These are phyloP conservation scores for Salix arbutifolia DNA, from an alignment of 345 rosid species.

Conservation along the genomic window DNA sequence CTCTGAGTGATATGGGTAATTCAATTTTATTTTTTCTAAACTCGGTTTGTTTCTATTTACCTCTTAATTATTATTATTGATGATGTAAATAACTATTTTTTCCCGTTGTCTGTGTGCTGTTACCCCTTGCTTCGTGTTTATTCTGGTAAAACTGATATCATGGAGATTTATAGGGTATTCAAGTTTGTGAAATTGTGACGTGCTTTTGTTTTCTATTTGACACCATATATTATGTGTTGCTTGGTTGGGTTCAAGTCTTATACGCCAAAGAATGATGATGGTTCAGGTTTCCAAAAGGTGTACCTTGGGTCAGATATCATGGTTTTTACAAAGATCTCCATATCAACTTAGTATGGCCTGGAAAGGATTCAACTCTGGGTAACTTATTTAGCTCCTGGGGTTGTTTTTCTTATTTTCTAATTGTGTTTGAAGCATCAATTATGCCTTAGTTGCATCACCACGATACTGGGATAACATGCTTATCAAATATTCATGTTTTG, in stretches of 20 bases:
- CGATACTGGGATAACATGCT: background rate
- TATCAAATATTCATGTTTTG: background rate
- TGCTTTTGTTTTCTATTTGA: background rate
- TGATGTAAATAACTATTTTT: background rate
- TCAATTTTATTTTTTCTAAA: background rate
- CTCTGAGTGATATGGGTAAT: background rate
- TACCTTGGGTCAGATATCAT: slow-evolving; percentile 74
- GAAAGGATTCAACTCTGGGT: slow-evolving; percentile 64
- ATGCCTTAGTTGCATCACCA: background rate
- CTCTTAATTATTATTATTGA: too few relatives aligned
- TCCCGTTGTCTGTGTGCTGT: background rate
- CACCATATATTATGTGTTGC: background rate
- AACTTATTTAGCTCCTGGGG: background rate
- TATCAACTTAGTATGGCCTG: slow-evolving; percentile 68
- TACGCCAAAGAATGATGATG: background rate
- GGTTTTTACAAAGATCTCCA: slow-evolving; percentile 62
- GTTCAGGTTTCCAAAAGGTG: slow-evolving; percentile 77
- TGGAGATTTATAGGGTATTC: background rate
- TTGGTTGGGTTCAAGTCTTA: slow-evolving; percentile 4
- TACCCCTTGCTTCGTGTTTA: background rate
- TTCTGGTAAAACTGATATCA: background rate
- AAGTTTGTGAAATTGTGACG: background rate
- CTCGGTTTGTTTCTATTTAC: background rate
- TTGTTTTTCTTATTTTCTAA: background rate
- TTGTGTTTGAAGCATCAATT: background rate